Percentiles rank a stretch among this genome's conserved stretches.
Conservation (phyloP, 2,329 filamentous ascomycete species). For the Herpotrichia juniperi region DNA sequence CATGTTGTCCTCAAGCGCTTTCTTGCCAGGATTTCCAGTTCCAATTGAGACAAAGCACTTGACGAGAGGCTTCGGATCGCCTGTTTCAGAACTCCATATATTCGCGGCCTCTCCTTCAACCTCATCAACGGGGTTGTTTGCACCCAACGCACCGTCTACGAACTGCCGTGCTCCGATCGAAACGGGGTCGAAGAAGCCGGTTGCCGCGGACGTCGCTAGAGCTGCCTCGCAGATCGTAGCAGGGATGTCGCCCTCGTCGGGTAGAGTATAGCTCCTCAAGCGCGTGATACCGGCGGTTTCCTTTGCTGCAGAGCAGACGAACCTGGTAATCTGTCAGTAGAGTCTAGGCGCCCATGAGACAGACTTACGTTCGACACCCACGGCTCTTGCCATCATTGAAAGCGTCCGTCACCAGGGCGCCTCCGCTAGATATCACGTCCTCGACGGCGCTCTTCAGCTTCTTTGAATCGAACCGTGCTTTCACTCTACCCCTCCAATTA, state of each 20-base stretch:
- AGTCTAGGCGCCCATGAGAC: background rate
- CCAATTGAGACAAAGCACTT: conserved; percentile 15
- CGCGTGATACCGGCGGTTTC: conserved; percentile 53
- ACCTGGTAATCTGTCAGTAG: conserved; percentile 21
- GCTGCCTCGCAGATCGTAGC: conserved; percentile 13
- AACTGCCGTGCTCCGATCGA: conserved; percentile 42
- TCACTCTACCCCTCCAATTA: background rate
- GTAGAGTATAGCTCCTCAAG: conserved; percentile 38
- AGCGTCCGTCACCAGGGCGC: background rate
- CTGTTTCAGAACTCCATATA: conserved; percentile 9
- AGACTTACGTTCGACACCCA: conserved; percentile 9
- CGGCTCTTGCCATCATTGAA: conserved; percentile 8
- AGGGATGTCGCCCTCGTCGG: conserved; percentile 1
- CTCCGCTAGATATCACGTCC: background rate
- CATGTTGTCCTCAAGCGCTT: conserved; percentile 7
- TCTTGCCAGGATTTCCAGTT: conserved; percentile 14
- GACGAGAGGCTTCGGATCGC: conserved; percentile 7
- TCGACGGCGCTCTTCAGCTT: conserved; percentile 6
- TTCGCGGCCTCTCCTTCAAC: conserved; percentile 42
- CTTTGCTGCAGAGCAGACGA: conserved; percentile 44
- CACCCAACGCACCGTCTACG: conserved; percentile 44
- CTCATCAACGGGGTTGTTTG: conserved; percentile 53
- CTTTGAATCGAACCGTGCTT: conserved; percentile 8
- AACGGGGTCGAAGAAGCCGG: conserved; percentile 42
- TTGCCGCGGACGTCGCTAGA: conserved; percentile 36